Percentiles rank a stretch among this genome's conserved stretches.
phyloP scores from a whole-genome alignment of 2,329 filamentous ascomycete genomes.

The Stagonosporopsis cucurbitacearum region DNA sequence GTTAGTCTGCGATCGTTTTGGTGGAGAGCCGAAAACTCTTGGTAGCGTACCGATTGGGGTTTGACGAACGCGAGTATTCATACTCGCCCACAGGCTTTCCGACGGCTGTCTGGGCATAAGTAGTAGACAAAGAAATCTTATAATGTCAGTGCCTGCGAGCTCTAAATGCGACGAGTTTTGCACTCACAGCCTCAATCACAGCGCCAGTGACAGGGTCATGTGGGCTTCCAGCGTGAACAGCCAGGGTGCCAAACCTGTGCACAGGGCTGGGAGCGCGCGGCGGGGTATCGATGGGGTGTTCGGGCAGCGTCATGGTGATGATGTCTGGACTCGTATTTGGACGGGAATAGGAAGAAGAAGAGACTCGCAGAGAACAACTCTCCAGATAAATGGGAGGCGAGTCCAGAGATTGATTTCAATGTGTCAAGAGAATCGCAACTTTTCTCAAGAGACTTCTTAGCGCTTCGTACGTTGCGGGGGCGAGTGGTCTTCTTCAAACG shows the following conservation, averaged over 20 bases:
- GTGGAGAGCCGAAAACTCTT: neutral
- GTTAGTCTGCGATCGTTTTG: conserved; percentile 19
- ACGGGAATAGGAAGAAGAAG: neutral
- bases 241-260: conserved; percentile 87
- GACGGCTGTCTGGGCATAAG: conserved; percentile 88
- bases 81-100: conserved; percentile 86
- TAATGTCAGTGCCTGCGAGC: conserved; percentile 13
- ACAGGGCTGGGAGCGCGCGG: conserved; percentile 75
- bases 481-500: conserved; percentile 14
- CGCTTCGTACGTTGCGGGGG: conserved; percentile 22
- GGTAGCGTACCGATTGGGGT: conserved; percentile 75
- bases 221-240: conserved; percentile 90
- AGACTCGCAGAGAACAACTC: neutral
- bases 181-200: conserved; percentile 80
- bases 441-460: conserved; percentile 23
- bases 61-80: conserved; percentile 92
- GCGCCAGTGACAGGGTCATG: conserved; percentile 92
- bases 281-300: conserved; percentile 72
- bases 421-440: conserved; percentile 18
- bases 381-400: conserved; percentile 10
- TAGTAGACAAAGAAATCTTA: conserved; percentile 91
- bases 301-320: conserved; percentile 48
- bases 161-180: neutral
- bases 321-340: neutral
- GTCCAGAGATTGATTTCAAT: conserved; percentile 17